These are phyloP conservation scores for Exophiala calicioides DNA, from an alignment of 2,329 filamentous ascomycete genomes.

Conservation along the genomic window DNA sequence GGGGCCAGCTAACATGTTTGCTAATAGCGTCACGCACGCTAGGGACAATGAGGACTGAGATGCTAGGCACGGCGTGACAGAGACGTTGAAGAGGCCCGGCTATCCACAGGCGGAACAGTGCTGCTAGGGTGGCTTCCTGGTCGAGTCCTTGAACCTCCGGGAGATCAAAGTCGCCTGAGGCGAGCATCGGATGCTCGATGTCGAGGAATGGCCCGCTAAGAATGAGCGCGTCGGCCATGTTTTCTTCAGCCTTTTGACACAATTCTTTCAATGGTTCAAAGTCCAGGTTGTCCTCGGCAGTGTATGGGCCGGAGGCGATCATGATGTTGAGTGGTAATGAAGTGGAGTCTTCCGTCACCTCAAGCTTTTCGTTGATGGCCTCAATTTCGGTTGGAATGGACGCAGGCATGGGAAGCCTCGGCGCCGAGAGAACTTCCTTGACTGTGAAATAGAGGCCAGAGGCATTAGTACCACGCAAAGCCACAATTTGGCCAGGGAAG, in stretches of 20 bases:
- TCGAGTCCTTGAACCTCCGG: slow-evolving; percentile 62
- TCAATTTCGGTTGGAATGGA: slow-evolving; percentile 68
- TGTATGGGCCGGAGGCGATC: slow-evolving; percentile 84
- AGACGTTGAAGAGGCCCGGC: slow-evolving; percentile 72
- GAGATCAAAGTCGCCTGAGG: slow-evolving; percentile 75
- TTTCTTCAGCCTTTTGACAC: slow-evolving; percentile 73
- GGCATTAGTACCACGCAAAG: slow-evolving; percentile 80
- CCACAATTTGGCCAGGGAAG: slow-evolving; percentile 93
- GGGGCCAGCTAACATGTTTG: slow-evolving; percentile 85
- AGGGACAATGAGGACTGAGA: slow-evolving; percentile 80
- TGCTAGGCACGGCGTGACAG: slow-evolving; percentile 67
- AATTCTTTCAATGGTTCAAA: slow-evolving; percentile 84
- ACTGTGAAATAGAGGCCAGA: slow-evolving; percentile 82
- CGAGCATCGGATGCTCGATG: slow-evolving; percentile 83
- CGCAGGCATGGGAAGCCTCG: slow-evolving; percentile 72
- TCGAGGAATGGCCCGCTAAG: slow-evolving; percentile 88
- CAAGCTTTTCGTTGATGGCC: slow-evolving; percentile 67
- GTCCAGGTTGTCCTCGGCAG: slow-evolving; percentile 85
- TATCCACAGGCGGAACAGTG: slow-evolving; percentile 80
- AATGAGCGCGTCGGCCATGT: slow-evolving; percentile 74
- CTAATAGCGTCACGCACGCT: slow-evolving; percentile 79
- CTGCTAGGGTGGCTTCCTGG: slow-evolving; percentile 76
- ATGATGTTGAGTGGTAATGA: slow-evolving; percentile 73
- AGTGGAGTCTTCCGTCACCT: slow-evolving; percentile 58
- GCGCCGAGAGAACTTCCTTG: slow-evolving; percentile 71